A percentile compares a stretch with the other conserved stretches of the same genome.
Evolutionary conservation across 257 asterid species (phyloP).

Genomic region (Voacanga thouarsii): DNA sequence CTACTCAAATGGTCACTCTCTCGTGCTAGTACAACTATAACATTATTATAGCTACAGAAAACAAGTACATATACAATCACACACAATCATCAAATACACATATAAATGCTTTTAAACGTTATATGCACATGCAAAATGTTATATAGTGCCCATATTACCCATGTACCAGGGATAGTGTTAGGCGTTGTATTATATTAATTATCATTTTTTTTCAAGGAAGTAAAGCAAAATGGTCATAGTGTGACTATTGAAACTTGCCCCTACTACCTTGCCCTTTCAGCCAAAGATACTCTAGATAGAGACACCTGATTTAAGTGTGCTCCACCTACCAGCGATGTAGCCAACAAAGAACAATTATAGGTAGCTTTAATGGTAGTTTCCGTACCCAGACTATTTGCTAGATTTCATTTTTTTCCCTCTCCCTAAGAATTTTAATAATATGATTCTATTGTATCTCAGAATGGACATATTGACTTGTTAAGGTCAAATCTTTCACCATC

Average conservation of each 20-base stretch:
- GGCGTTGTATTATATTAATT: background rate
- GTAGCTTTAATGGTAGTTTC: conserved; percentile 65
- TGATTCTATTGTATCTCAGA: conserved; percentile 39
- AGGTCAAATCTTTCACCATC: conserved; percentile 97
- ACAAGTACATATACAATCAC: no score
- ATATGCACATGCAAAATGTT: no score
- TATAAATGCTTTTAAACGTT: no score
- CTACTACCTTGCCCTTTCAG: conserved; percentile 93
- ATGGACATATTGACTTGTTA: conserved; percentile 88
- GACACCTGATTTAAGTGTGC: conserved; percentile 97
- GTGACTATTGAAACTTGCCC: conserved; percentile 94
- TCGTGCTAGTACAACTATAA: no score
- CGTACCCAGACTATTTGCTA: background rate
- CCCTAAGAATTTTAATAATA: background rate
- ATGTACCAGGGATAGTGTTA: no score
- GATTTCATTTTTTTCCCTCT: background rate
- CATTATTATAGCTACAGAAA: no score
- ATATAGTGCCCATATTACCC: no score
- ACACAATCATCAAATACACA: no score
- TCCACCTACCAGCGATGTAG: conserved; percentile 91
- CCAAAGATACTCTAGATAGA: conserved; percentile 87
- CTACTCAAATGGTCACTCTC: no score
- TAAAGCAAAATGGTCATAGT: conserved; percentile 79
- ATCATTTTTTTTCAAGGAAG: conserved; percentile 49
- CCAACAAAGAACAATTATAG: conserved; percentile 72